Base-by-base conservation (phyloP, 1,284 basidiomycete genomes). In the Marasmius sp. region DNA sequence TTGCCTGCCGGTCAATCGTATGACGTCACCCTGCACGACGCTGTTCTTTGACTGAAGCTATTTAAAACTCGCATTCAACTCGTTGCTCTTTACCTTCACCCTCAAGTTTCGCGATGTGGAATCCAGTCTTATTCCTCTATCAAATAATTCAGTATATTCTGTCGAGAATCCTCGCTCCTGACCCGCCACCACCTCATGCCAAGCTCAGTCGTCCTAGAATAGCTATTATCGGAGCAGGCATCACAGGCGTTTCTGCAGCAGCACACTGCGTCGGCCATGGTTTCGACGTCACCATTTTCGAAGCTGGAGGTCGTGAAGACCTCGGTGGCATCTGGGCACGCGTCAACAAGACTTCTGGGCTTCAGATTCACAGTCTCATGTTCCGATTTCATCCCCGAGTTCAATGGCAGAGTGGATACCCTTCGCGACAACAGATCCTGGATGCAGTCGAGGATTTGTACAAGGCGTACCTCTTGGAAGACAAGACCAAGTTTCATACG, bases 241-340 rank as follows among this genome's bases (percentile, higher is more conserved):
- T 59, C 36, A 37, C 50, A 60, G 48, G 41, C 18, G 16, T 59
- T 56, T 63, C 50, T 7, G 48, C 59, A 27, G 60, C 36, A 6
- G 78, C 77, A 12, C 82, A 85, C 63, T 79, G 78, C 34, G 76
- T 83, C 43, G 75, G 81, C 0, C 83, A 85, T 62, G 82, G 82
- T 6, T 85, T 85, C 63, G 83, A 85, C 33, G 83, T 85, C 12
- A 77, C 79, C 12, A 77, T 85, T 1, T 85, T 78, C 63, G 84
- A 85, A 70, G 68, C 71, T 27, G 63, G 67, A 4, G 67, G 71
- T 1, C 66, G 68, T 20, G 70, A 72, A 11, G 72, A 67, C 12
- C 66, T 79, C 6, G 83, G 84, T 20, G 86, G 86, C 0, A 86
- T 89, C 51, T 89, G 87, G 87, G 73, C 83, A 0, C 78, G 82